Percentiles rank a stretch among this genome's conserved stretches.
These are phyloP conservation scores for Cyberlindnera americana DNA, from an alignment of 805 yeast species.

Conservation along the genomic window DNA sequence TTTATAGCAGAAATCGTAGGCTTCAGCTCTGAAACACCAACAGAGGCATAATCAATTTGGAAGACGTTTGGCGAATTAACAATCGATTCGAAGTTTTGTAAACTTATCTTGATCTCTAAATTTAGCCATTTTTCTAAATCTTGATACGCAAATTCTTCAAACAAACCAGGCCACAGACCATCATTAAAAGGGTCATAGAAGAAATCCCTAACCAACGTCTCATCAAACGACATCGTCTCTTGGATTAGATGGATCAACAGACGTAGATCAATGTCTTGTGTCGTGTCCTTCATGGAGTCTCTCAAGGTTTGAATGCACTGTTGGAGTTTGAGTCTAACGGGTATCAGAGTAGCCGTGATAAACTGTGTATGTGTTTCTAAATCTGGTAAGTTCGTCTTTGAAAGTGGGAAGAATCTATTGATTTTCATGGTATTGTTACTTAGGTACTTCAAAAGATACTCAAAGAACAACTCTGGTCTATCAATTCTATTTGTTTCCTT, in stretches of 20 bases:
- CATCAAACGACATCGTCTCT: slow-evolving; percentile 39
- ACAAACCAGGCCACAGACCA: slow-evolving; percentile 30
- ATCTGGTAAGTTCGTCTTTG: slow-evolving; percentile 23
- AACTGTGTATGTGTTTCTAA: slow-evolving; percentile 36
- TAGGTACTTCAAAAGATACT: slow-evolving; percentile 45
- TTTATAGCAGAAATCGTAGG: slow-evolving; percentile 42
- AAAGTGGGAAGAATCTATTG: slow-evolving; percentile 38
- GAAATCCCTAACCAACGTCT: slow-evolving; percentile 34
- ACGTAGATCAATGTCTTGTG: slow-evolving; percentile 14
- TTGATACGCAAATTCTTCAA: slow-evolving; percentile 21
- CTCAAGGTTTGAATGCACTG: slow-evolving; percentile 24
- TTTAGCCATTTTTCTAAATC: slow-evolving; percentile 45
- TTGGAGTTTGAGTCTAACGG: slow-evolving; percentile 42
- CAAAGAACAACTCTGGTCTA: slow-evolving; percentile 51
- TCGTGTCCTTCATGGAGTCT: slow-evolving; percentile 24
- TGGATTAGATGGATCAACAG: slow-evolving; percentile 33
- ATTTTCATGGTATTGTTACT: slow-evolving; percentile 37
- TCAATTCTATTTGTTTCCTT: slow-evolving; percentile 43
- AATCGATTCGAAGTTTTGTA: slow-evolving; percentile 42
- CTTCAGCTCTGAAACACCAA: slow-evolving; percentile 28
- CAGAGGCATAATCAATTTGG: slow-evolving; percentile 43
- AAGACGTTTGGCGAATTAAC: slow-evolving; percentile 39
- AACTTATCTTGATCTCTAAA: slow-evolving; percentile 44
- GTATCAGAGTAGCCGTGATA: slow-evolving; percentile 35
- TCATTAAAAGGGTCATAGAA: slow-evolving; percentile 36